Percentiles rank a stretch among this genome's conserved stretches.
These are phyloP conservation scores for Eucommia ulmoides DNA, from an alignment of 257 asterid genomes.

Conservation along the genomic window DNA sequence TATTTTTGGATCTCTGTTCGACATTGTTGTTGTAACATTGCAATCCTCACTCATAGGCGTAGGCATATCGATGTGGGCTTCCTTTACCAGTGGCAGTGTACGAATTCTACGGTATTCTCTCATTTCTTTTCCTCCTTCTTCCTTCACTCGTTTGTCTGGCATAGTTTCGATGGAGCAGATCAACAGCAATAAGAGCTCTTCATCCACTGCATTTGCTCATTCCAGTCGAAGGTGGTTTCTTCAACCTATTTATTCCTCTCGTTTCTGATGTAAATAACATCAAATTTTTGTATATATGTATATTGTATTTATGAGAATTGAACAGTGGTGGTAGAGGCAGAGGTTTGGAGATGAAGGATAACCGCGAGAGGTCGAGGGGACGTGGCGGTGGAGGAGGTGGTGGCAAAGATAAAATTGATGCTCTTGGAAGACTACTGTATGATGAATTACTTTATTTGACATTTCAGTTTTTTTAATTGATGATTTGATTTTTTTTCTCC, in stretches of 20 bases:
- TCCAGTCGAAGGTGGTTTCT: constrained; percentile 31
- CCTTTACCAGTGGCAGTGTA: constrained; percentile 10
- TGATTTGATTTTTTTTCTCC: constrained; percentile 1
- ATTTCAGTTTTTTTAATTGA: too few relatives aligned
- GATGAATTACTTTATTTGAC: too few relatives aligned
- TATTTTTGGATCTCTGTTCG: too few relatives aligned
- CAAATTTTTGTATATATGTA: constrained; percentile 4
- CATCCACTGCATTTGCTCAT: constrained; percentile 30
- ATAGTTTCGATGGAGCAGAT: constrained; percentile 32
- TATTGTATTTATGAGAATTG: too few relatives aligned
- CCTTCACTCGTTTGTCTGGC: constrained; percentile 10
- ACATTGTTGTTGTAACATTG: too few relatives aligned
- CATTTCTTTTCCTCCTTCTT: constrained; percentile 12
- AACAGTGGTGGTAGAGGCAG: constrained; percentile 40
- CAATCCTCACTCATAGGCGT: too few relatives aligned
- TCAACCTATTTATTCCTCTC: not conserved
- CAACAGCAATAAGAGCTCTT: constrained; percentile 12
- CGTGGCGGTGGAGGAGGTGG: constrained; percentile 23
- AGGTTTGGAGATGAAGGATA: constrained; percentile 26
- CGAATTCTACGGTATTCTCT: constrained; percentile 28
- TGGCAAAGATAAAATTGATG: constrained; percentile 57
- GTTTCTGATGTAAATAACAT: not conserved
- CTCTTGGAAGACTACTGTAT: constrained; percentile 76
- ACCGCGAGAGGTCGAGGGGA: constrained; percentile 29
- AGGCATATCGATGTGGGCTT: not conserved